Base-by-base conservation (phyloP, 768 basidiomycete genomes). In the Lactarius trivialis region DNA sequence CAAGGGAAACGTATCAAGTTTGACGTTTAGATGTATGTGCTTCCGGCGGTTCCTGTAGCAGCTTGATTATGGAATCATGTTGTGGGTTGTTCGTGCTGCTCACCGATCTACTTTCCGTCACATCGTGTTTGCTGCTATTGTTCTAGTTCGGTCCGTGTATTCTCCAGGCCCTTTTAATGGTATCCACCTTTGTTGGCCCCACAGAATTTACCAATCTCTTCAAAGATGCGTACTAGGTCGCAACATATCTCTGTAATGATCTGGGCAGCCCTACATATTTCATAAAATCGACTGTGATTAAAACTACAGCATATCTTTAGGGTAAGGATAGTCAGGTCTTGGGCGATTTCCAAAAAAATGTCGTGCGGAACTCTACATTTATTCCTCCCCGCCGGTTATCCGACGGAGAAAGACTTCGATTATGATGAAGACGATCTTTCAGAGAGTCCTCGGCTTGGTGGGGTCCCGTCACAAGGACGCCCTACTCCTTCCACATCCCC, bases 1-100 rank as follows among this genome's bases (percentile, higher is more conserved):
- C 85, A 86, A 73, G 91, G 93, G 28, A 94, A 85, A 71, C 97
- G 97, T 78, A 96, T 97, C 61, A 82, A 82, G 58, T 91, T 81
- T 65, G 57, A 65, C n/a, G 57, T 58, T 34, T 67, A 69, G 43
- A 39, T 34, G 21, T 30, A 52, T 32, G n/a, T 6, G 48, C 36
- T 21, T 7, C 21, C 4, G 28, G 58, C 17, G 28, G 36, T 41
- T 26, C 36, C 24, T 24, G 24, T 15, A n/a, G 24, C 55, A 61
- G 48, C 24, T 53, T 36, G 28, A 32, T 52, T 2, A n/a, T 28
- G 37, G 51, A 49, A 39, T 39, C 9, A 12, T 24, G 12, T 57
- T 33, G 8, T 36, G 39, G 41, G 41, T 30, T n/a, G 11, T 19
- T 43, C 28, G 7, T 15, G 39, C 5, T 15, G 2, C 7, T 45